phyloP scores from a whole-genome alignment of 2,329 filamentous ascomycete genomes.

The Xylariaceae sp. region DNA sequence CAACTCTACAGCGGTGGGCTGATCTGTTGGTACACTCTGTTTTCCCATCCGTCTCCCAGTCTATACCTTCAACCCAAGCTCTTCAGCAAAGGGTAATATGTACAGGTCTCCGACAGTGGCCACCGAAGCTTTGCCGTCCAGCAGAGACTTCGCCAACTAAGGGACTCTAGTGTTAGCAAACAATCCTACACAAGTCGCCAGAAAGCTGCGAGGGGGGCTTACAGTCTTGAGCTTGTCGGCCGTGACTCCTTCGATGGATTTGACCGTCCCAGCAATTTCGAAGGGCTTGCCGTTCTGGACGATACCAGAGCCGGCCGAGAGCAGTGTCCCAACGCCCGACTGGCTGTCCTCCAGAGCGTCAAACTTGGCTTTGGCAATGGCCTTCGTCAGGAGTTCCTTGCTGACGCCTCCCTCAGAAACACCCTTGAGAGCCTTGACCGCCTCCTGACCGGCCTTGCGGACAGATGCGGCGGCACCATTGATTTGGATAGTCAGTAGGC shows the following conservation, averaged over 20 bases:
- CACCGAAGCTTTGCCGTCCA: slow-evolving; percentile 83
- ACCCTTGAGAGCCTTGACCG: slow-evolving; percentile 75
- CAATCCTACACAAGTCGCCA: slow-evolving; percentile 14
- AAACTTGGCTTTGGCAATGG: slow-evolving; percentile 89
- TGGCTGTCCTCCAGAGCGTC: slow-evolving; percentile 77
- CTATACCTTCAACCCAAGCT: slow-evolving; percentile 92
- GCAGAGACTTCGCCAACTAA: slow-evolving; percentile 65
- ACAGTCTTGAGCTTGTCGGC: slow-evolving; percentile 80
- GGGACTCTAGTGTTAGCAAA: slow-evolving; percentile 4
- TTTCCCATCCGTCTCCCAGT: slow-evolving; percentile 25
- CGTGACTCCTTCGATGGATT: slow-evolving; percentile 73
- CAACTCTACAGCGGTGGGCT: slow-evolving; percentile 29
- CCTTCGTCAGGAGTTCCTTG: slow-evolving; percentile 86
- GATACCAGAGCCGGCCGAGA: slow-evolving; percentile 77
- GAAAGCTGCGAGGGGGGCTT: no score
- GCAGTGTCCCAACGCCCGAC: slow-evolving; percentile 67
- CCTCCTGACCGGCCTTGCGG: slow-evolving; percentile 63
- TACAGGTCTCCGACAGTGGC: slow-evolving; percentile 87
- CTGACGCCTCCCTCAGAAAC: slow-evolving; percentile 67
- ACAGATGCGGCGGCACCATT: slow-evolving; percentile 67
- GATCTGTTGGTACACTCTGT: slow-evolving; percentile 36
- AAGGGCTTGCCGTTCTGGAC: slow-evolving; percentile 75
- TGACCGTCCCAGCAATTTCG: slow-evolving; percentile 72
- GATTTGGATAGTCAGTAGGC: slow-evolving; percentile 78
- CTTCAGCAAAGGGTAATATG: slow-evolving; percentile 84